Evolutionary conservation across 768 basidiomycete species (phyloP), one percentile per base, ranked within the genome.

Genomic region (Psilocybe tampanensis): DNA sequence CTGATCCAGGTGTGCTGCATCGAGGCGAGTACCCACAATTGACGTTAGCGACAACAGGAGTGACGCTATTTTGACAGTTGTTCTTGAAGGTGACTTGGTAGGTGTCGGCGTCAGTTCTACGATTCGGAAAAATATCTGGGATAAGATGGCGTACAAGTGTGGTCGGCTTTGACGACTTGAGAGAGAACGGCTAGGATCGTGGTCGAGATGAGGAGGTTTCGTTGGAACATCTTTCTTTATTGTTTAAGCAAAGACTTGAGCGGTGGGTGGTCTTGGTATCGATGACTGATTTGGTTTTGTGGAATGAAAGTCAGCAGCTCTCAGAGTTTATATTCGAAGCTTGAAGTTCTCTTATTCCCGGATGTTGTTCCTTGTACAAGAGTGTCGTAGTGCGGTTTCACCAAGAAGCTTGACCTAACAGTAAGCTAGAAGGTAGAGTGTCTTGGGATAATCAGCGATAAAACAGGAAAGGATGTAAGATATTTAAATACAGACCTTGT

Each of bases 21-120:
- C 76, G 69, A 23, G 76, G 75, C 13, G 74, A 76, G 59, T 74
- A 78, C 2, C 76, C 76, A 53, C 76, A 77, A 44, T 72, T 73
- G 2, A 66, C 66, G 58, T 77, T 72, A 36, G 70, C 72, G 47
- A 77, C 72, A 33, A 68, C 65, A n/a, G 76, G 75, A 11, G 56
- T 66, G 43, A 77, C 65, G 7, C 60, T 60, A 9, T 54, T 51
- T 34, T 60, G 63, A 47, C 77, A 76, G 36, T 71, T 66, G 61
- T 78, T 77, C 34, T 54, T 62, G 56, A 77, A 65, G 21, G 68
- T 70, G 61, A 78, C 73, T 74, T 8, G n/a, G 21, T 17, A n/a
- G 32, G 45, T n/a, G n/a, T n/a, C n/a, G n/a, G n/a, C n/a, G n/a
- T n/a, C n/a, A n/a, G n/a, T n/a, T n/a, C n/a, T n/a, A n/a, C n/a